A percentile compares a stretch with the other conserved stretches of the same genome.
These are phyloP conservation scores for Bipolaris gigantea DNA, from an alignment of 2,329 filamentous ascomycete genomes.

Conservation along the genomic window DNA sequence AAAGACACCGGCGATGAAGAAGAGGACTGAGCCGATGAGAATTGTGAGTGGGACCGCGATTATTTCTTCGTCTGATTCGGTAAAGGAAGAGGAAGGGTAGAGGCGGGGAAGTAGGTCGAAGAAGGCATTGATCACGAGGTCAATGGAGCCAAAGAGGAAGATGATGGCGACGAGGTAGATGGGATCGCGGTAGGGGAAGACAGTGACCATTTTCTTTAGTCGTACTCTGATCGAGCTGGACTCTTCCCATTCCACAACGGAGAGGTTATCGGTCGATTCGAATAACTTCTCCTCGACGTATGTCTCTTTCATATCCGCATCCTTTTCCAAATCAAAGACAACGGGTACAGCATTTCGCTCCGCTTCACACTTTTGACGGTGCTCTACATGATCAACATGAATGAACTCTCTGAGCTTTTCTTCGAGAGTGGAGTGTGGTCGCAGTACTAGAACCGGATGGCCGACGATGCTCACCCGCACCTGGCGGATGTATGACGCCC, in stretches of 20 bases:
- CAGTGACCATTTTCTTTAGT: constrained; percentile 21
- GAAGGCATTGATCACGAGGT: constrained; percentile 32
- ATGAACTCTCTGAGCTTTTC: constrained; percentile 26
- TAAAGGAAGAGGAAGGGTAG: constrained; percentile 4
- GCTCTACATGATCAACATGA: constrained; percentile 23
- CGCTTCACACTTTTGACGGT: constrained; percentile 25
- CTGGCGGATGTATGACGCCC: constrained; percentile 31
- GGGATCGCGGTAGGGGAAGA: constrained; percentile 33
- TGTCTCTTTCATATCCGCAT: neutral
- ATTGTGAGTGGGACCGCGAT: constrained; percentile 28
- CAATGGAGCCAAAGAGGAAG: constrained; percentile 28
- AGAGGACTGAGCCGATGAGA: constrained; percentile 31
- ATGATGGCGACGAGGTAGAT: constrained; percentile 34
- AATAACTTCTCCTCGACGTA: constrained; percentile 1
- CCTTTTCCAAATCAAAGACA: constrained; percentile 6
- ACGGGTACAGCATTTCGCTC: constrained; percentile 14
- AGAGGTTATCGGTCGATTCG: neutral
- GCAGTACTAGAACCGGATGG: constrained; percentile 1
- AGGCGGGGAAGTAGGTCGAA: constrained; percentile 29
- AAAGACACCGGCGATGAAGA: constrained; percentile 33
- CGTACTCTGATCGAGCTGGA: constrained; percentile 2
- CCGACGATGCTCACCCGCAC: constrained; percentile 23
- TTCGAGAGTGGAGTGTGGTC: constrained; percentile 18
- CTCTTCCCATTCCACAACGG: constrained; percentile 3
- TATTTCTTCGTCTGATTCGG: constrained; percentile 19